Base-by-base conservation (phyloP, 352 stramenopile species). In the Pythium pyrilobum region DNA sequence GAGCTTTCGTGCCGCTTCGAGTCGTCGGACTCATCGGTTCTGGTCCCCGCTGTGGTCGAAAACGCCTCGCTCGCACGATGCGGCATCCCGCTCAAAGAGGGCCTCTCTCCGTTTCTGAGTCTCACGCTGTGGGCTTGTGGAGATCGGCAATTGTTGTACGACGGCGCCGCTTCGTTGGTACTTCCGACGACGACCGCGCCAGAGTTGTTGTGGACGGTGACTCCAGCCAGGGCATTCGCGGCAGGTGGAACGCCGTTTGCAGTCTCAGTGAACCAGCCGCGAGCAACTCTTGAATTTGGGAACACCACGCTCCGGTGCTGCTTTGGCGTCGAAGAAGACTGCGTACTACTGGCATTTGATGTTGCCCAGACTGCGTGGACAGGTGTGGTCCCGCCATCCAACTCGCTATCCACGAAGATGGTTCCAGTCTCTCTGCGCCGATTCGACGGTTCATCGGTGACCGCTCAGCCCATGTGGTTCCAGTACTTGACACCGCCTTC, bases 31-130 rank as follows among this genome's bases (percentile, higher is more conserved):
- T 62, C 63, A n/a, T 57, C 58, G 1, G 39, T 70, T 13, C 29
- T 45, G 20, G 56, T 67, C 15, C 54, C 56, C 4, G 75, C 60
- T 27, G 8, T 59, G 6, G 32, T 74, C 46, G 13, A 66, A 6
- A 88, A 88, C 36, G 39, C 69, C 1, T 76, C 64, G 2, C 32
- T 67, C 11, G 50, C 74, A 13, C 47, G 36, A 16, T 88, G 77
- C 53, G 40, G 40, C 20, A 13, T 53, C 23, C 61, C 66, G 0
- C 24, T 29, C 6, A 4, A 23, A 28, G 4, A 4, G 1, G 8
- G 7, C 18, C 20, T 12, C 15, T 23, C 16, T 15, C 8, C 9
- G 3, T n/a, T n/a, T 25, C 28, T 40, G 4, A 48, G 21, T 28
- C 5, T 64, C 16, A 64, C 48, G 31, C 12, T 64, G 11, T 58